These are phyloP conservation scores for Nannochloropsis gaditana DNA, from an alignment of 108 stramenopile species.

Conservation along the genomic window DNA sequence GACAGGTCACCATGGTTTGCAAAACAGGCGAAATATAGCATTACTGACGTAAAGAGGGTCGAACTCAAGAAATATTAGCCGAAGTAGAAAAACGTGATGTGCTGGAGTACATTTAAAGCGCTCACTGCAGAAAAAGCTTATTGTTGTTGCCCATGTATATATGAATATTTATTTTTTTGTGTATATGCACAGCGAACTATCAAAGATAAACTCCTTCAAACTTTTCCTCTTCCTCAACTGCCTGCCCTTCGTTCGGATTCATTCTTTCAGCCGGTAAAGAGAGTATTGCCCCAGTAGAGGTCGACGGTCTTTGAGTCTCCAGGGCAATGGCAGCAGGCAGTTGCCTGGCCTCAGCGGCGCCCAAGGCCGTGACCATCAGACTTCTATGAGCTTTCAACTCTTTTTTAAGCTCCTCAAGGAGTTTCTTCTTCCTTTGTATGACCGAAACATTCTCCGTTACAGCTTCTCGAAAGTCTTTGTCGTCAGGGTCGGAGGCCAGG, in stretches of 20 bases:
- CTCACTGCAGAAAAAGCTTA: background rate
- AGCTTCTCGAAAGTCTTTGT: background rate
- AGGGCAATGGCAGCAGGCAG: background rate
- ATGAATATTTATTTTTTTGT: background rate
- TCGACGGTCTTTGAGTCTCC: background rate
- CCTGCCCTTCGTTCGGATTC: background rate
- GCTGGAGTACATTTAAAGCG: background rate
- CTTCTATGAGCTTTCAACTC: slow-evolving; percentile 11
- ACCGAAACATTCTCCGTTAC: background rate
- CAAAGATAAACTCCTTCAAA: background rate
- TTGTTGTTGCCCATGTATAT: background rate
- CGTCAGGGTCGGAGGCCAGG: background rate
- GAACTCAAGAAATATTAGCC: background rate
- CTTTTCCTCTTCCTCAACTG: background rate
- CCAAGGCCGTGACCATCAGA: slow-evolving; percentile 4
- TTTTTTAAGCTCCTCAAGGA: slow-evolving; percentile 13
- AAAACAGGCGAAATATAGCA: background rate
- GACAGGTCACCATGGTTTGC: too few species aligned
- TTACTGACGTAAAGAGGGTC: background rate
- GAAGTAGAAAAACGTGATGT: background rate
- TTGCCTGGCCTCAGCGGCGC: background rate
- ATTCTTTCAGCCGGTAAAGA: background rate
- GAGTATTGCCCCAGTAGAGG: background rate
- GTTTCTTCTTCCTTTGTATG: background rate
- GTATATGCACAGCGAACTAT: background rate